Percentiles rank a stretch among this genome's conserved stretches.
These are phyloP conservation scores for Aspergillus ruber DNA, from an alignment of 2,329 filamentous ascomycete genomes.

Conservation along the genomic window DNA sequence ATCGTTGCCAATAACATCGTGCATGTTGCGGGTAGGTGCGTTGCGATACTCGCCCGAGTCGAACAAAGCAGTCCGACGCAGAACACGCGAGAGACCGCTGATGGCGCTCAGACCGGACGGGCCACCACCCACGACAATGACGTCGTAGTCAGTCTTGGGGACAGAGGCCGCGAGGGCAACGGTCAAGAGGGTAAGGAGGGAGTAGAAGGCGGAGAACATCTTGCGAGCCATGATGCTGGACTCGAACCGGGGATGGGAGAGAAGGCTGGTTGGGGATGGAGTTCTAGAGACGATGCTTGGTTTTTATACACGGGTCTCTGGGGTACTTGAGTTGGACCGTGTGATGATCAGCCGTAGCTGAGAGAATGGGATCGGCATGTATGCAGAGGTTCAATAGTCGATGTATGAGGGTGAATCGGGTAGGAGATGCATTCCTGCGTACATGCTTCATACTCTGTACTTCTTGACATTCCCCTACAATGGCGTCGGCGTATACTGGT, in stretches of 20 bases:
- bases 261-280: not conserved
- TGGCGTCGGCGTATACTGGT: not conserved
- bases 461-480: not conserved
- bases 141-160: constrained; percentile 44
- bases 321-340: no score
- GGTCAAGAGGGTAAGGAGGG: constrained; percentile 16
- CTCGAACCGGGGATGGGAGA: not conserved
- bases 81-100: constrained; percentile 55
- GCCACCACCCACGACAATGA: constrained; percentile 53
- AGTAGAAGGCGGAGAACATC: constrained; percentile 13
- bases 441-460: not conserved
- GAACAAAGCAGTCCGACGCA: constrained; percentile 49
- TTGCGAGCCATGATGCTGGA: constrained; percentile 10
- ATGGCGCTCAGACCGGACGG: constrained; percentile 50
- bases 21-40: constrained; percentile 50
- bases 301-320: no score
- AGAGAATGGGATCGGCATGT: not conserved
- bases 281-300: no score
- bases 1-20: constrained; percentile 56
- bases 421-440: not conserved
- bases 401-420: not conserved
- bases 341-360: no score
- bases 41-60: constrained; percentile 57
- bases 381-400: not conserved
- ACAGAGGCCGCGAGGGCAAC: constrained; percentile 16